phyloP scores from a whole-genome alignment of 805 yeast species.

The Sugiyamaella boreocaroliniensis region DNA sequence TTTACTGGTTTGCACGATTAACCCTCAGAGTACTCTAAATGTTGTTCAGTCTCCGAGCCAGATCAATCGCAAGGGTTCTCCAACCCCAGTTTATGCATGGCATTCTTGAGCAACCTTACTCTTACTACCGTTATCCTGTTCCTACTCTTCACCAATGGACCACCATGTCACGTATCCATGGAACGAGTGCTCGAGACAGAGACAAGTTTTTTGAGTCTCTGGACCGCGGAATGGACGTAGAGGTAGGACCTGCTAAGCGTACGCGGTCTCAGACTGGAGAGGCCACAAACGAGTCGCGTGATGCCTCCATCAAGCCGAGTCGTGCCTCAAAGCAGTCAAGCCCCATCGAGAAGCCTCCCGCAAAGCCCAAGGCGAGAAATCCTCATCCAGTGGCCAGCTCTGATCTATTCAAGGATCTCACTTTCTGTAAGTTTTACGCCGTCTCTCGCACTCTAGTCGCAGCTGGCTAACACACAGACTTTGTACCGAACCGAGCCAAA shows the following conservation, averaged over 20 bases:
- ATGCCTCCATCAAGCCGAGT: not conserved
- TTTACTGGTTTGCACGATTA: no score
- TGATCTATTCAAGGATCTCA: constrained; percentile 10
- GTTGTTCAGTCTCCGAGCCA: no score
- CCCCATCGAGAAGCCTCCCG: not conserved
- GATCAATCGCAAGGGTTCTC: not conserved
- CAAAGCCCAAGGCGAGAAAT: not conserved
- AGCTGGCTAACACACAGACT: not conserved
- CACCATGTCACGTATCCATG: not conserved
- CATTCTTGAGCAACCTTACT: not conserved
- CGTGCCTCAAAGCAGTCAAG: not conserved
- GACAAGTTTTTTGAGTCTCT: not conserved
- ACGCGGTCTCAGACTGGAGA: not conserved
- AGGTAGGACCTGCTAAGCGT: not conserved
- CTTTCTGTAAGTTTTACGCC: constrained; percentile 10
- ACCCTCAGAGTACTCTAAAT: no score
- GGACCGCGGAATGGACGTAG: not conserved
- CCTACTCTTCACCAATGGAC: not conserved
- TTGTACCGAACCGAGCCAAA: constrained; percentile 10
- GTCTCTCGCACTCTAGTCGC: not conserved
- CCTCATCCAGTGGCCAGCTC: not conserved
- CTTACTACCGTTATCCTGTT: not conserved
- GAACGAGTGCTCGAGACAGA: not conserved
- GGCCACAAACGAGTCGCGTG: no score
- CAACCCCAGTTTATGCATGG: not conserved